A percentile compares a stretch with the other conserved stretches of the same genome.
Conservation (phyloP, 2,329 filamentous ascomycete species). For the Penicillium capsulatum region DNA sequence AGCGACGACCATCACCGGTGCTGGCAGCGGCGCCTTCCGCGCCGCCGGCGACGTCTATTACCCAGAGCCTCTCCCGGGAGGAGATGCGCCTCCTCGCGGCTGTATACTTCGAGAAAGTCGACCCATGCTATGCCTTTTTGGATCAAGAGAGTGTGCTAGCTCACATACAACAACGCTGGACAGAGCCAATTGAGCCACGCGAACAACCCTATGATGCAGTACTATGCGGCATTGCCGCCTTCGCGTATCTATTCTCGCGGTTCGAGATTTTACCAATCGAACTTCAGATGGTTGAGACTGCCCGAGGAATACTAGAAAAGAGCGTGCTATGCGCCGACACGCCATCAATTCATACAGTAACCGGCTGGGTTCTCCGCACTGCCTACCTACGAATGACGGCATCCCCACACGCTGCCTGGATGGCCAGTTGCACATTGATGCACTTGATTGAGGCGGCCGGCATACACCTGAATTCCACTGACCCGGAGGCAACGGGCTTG, state of each 20-base stretch:
- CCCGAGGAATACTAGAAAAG: constrained; percentile 46
- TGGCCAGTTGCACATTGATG: constrained; percentile 56
- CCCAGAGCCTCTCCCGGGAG: constrained; percentile 45
- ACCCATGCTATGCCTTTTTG: constrained; percentile 52
- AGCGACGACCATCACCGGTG: constrained; percentile 17
- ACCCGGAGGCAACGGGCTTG: constrained; percentile 9
- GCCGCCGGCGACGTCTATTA: constrained; percentile 31
- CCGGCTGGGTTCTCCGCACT: constrained; percentile 51
- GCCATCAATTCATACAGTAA: constrained; percentile 30
- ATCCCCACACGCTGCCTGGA: constrained; percentile 51
- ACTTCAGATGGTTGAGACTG: constrained; percentile 45
- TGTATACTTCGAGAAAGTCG: constrained; percentile 53
- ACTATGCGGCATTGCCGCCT: constrained; percentile 53
- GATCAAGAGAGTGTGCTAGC: constrained; percentile 26
- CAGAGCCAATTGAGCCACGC: constrained; percentile 15
- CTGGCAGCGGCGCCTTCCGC: constrained; percentile 11
- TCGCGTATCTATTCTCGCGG: constrained; percentile 52
- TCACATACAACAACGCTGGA: constrained; percentile 31
- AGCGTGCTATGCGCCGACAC: constrained; percentile 24
- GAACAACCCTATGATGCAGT: constrained; percentile 46
- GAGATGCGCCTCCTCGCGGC: constrained; percentile 47
- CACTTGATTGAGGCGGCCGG: constrained; percentile 54
- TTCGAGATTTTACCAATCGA: constrained; percentile 43
- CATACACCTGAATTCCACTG: constrained; percentile 29
- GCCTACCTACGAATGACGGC: constrained; percentile 53